A percentile compares a stretch with the other conserved stretches of the same genome.
Evolutionary conservation across 371 early-diverging fungal genomes (phyloP).

Genomic region (Vairimorpha ceranae): DNA sequence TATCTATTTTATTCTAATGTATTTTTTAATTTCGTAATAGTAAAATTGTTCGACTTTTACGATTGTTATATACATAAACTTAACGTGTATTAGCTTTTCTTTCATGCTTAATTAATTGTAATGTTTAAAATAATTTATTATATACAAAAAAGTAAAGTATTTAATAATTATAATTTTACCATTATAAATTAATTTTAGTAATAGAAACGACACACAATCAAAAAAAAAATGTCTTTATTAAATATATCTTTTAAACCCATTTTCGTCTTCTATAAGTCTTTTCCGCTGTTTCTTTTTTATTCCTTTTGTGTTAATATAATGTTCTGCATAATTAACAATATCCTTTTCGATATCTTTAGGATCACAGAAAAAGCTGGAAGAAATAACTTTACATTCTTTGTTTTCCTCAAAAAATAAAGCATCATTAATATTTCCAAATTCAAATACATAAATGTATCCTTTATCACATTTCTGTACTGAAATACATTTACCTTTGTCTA

Average conservation of each 20-base stretch:
- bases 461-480: constrained; percentile 3
- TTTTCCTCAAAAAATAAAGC: constrained; percentile 29
- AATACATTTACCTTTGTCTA: constrained; percentile 9
- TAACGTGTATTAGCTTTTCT: no score
- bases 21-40: no score
- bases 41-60: no score
- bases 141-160: no score
- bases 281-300: constrained; percentile 14
- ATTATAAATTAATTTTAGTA: no score
- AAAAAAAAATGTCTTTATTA: no score
- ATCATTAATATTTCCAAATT: constrained; percentile 36
- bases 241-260: constrained; percentile 44
- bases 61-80: no score
- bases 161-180: no score
- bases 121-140: no score
- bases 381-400: background rate
- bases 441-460: constrained; percentile 32
- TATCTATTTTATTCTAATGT: no score
- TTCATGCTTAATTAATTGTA: no score
- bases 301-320: background rate
- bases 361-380: background rate
- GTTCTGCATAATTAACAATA: constrained; percentile 31
- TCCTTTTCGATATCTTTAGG: constrained; percentile 17
- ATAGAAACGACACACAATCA: no score
- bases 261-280: constrained; percentile 34